Evolutionary conservation across 2,329 filamentous ascomycete genomes (phyloP), one percentile per base, ranked within the genome.

Genomic region (Arthrobotrys sphaeroides): DNA sequence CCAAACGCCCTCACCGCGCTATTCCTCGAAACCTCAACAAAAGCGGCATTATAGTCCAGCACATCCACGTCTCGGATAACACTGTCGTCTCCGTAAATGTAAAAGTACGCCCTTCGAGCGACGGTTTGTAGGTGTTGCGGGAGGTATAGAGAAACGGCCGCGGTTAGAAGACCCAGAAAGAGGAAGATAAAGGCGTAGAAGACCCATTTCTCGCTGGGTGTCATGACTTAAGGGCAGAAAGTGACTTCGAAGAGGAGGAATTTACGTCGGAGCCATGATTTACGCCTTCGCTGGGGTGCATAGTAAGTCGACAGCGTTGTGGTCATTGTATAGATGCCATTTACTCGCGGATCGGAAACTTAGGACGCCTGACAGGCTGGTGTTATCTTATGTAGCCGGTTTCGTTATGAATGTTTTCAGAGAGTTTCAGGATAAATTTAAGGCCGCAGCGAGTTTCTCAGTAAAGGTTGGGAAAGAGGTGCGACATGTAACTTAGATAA

Each of bases 241-340:
- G 84, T 85, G 51, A 85, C 83, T 77, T 85, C 83, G 75, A 84
- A 85, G 64, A 82, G 83, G 77, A 85, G 84, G 66, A 70, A 16
- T 40, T 72, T 59, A 20, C 65, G 73, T 49, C 42, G 73, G 9
- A 77, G 38, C 69, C 69, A 73, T 3, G 61, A 61, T 24, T 47
- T 67, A 22, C 28, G 47, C 40, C 26, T 67, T 26, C 68, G 38
- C 5, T 33, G 49, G 3, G 40, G 26, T 4, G 40, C 26, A 5
- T 40, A 59, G n/a, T 60, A 51, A 1, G 6, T 9, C 26, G 47
- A 38, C 4, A 55, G 28, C 7, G 18, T 55, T n/a, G 51, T 55
- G 2, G 51, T 38, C 51, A 55, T 55, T 9, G 6, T 36, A 18
- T 3, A 22, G 2, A 6, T 5, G 20, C 6, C n/a, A n/a, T n/a